These are phyloP conservation scores for Chrysoporthe puriensis DNA, from an alignment of 2,329 filamentous ascomycete genomes.

Conservation along the genomic window DNA sequence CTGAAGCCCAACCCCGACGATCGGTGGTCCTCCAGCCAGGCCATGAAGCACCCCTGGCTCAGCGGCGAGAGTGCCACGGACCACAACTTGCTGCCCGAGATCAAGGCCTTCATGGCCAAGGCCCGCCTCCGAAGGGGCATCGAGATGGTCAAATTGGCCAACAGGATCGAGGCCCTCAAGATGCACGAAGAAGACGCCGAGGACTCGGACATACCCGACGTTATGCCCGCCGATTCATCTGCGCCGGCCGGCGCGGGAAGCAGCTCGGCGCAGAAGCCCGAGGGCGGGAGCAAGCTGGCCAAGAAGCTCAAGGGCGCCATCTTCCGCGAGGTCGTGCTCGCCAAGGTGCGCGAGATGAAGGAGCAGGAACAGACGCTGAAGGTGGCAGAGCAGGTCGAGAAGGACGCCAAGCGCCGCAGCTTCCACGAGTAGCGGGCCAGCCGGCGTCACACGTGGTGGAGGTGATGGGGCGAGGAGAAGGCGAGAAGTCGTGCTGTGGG, in stretches of 20 bases:
- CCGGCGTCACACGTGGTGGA: background rate
- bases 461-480: background rate
- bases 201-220: conserved; percentile 70
- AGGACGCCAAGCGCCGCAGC: conserved; percentile 48
- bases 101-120: conserved; percentile 90
- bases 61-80: conserved; percentile 89
- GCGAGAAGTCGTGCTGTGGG: background rate
- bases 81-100: conserved; percentile 96
- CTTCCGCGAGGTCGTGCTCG: conserved; percentile 91
- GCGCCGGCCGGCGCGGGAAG: conserved; percentile 2
- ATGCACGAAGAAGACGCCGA: conserved; percentile 85
- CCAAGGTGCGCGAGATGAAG: conserved; percentile 92
- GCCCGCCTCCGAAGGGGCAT: conserved; percentile 91
- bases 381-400: conserved; percentile 61
- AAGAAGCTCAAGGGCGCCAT: conserved; percentile 69
- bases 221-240: conserved; percentile 57
- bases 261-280: conserved; percentile 33
- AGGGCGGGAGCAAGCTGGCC: conserved; percentile 47
- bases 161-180: conserved; percentile 93
- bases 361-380: conserved; percentile 78
- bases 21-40: conserved; percentile 78
- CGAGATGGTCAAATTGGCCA: conserved; percentile 92
- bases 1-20: conserved; percentile 78
- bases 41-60: conserved; percentile 84
- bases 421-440: conserved; percentile 34